Conservation (phyloP, 768 basidiomycete species). For the Lentinula aciculospora region DNA sequence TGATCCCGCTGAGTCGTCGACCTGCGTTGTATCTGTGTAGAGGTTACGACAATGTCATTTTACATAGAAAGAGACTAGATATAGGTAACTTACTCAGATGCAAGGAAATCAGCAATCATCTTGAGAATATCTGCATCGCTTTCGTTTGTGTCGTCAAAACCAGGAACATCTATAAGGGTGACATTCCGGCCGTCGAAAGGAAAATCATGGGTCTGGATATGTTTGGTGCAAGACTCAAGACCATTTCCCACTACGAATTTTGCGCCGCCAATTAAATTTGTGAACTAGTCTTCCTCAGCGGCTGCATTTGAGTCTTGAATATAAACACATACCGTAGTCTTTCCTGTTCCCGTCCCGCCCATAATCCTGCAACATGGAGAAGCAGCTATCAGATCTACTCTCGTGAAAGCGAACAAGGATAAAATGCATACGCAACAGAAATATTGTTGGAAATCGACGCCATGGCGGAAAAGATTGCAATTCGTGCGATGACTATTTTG, state of each 20-base stretch:
- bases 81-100: conserved; percentile 11
- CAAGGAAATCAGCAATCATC: conserved; percentile 22
- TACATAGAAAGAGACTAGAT: too few species aligned
- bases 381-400: not conserved
- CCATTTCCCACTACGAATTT: conserved; percentile 28
- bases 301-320: not conserved
- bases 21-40: not conserved
- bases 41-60: not conserved
- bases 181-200: conserved; percentile 22
- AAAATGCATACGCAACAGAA: not conserved
- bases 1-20: conserved; percentile 23
- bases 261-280: conserved; percentile 33
- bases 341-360: conserved; percentile 16
- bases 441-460: not conserved
- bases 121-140: conserved; percentile 29
- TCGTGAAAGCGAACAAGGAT: not conserved
- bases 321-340: conserved; percentile 10
- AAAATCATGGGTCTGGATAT: conserved; percentile 24
- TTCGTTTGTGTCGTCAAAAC: conserved; percentile 34
- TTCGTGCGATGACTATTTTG: not conserved
- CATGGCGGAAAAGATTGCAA: not conserved
- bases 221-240: conserved; percentile 32
- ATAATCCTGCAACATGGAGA: conserved; percentile 5
- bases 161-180: conserved; percentile 36
- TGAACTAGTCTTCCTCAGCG: conserved; percentile 25